Conservation (phyloP, 2,329 filamentous ascomycete genomes). For the Acrodontium crateriforme region DNA sequence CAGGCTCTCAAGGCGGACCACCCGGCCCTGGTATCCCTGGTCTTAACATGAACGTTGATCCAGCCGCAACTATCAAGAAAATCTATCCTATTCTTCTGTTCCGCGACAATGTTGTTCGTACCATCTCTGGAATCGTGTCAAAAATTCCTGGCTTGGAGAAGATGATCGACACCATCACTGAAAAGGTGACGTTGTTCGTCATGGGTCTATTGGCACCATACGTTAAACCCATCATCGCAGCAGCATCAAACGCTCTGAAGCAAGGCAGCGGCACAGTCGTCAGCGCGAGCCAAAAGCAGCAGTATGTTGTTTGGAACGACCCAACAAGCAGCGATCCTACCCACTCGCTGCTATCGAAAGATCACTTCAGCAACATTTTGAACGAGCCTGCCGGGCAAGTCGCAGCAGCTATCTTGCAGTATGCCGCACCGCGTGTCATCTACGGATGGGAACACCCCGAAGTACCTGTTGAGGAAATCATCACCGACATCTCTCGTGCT, state of each 20-base stretch:
- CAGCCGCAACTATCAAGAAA: slow-evolving; percentile 35
- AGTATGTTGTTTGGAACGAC: slow-evolving; percentile 37
- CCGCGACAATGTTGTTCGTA: slow-evolving; percentile 82
- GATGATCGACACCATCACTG: slow-evolving; percentile 85
- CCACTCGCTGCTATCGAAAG: slow-evolving; percentile 38
- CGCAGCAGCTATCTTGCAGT: slow-evolving; percentile 55
- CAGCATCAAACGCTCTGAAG: slow-evolving; percentile 73
- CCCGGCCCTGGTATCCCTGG: slow-evolving; percentile 47
- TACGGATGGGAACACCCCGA: slow-evolving; percentile 87
- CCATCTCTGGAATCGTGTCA: slow-evolving; percentile 70
- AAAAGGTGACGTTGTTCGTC: slow-evolving; percentile 83
- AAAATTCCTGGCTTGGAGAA: slow-evolving; percentile 84
- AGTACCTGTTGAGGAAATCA: slow-evolving; percentile 68
- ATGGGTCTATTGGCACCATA: slow-evolving; percentile 84
- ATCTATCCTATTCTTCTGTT: slow-evolving; percentile 95
- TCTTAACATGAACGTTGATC: slow-evolving; percentile 65
- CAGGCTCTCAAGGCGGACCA: slow-evolving; percentile 25
- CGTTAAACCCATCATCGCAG: slow-evolving; percentile 78
- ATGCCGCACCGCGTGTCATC: slow-evolving; percentile 71
- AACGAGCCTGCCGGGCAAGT: slow-evolving; percentile 36
- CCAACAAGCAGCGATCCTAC: slow-evolving; percentile 35
- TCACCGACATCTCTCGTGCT: slow-evolving; percentile 64
- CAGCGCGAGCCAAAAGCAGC: slow-evolving; percentile 35
- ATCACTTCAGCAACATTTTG: slow-evolving; percentile 38
- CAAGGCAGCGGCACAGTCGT: slow-evolving; percentile 64